phyloP scores from a whole-genome alignment of 768 basidiomycete species.

The Stropharia rugosoannulata region DNA sequence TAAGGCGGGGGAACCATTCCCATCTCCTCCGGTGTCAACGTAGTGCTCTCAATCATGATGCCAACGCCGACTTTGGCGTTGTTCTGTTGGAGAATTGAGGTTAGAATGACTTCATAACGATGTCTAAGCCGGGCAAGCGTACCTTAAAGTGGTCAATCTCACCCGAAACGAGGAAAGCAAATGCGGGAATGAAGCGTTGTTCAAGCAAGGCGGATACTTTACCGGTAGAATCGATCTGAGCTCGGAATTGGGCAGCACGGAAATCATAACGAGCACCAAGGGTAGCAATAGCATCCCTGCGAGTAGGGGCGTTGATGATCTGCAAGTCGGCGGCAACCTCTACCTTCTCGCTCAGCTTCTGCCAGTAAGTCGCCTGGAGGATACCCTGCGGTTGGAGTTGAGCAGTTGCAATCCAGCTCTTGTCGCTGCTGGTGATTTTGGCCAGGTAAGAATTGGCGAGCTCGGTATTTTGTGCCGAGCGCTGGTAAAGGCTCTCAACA shows the following conservation, averaged over 20 bases:
- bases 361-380: constrained; percentile 93
- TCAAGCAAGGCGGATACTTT: constrained; percentile 95
- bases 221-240: constrained; percentile 91
- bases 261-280: constrained; percentile 97
- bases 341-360: constrained; percentile 91
- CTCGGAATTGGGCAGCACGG: constrained; percentile 89
- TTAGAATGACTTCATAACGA: neutral
- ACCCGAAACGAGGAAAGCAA: constrained; percentile 91
- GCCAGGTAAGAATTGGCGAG: constrained; percentile 74
- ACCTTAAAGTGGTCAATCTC: constrained; percentile 99
- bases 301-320: constrained; percentile 71
- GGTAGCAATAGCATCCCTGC: constrained; percentile 90
- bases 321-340: constrained; percentile 96
- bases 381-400: constrained; percentile 82
- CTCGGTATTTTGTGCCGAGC: constrained; percentile 72
- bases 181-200: constrained; percentile 93
- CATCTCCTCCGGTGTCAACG: constrained; percentile 84
- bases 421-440: constrained; percentile 70
- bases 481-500: constrained; percentile 81
- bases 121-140: constrained; percentile 13
- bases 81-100: constrained; percentile 50
- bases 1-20: constrained; percentile 53
- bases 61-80: constrained; percentile 93
- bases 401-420: constrained; percentile 92
- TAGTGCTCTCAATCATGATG: constrained; percentile 94